A percentile compares a stretch with the other conserved stretches of the same genome.
Evolutionary conservation across 345 rosid species (phyloP).

Genomic region (Iberis pinnata): DNA sequence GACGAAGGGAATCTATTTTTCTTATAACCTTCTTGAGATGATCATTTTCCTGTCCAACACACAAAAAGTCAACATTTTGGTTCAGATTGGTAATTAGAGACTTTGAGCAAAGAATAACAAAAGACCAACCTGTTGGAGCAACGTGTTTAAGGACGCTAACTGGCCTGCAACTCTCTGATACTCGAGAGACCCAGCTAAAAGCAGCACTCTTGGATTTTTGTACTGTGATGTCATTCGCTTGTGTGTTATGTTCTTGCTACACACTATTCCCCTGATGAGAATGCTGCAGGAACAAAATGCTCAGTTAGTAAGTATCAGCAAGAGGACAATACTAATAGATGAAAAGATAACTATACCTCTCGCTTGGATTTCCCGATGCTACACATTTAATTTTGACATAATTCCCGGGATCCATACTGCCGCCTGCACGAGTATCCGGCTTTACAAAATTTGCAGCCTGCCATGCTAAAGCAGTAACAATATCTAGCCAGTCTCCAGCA

Average conservation of each 20-base stretch:
- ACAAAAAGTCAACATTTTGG: conserved; percentile 13
- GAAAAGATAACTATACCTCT: conserved; percentile 44
- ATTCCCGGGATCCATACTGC: conserved; percentile 96
- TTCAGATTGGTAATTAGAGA: conserved; percentile 1
- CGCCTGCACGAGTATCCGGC: conserved; percentile 95
- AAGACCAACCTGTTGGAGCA: conserved; percentile 70
- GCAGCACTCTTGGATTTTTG: conserved; percentile 78
- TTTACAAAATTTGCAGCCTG: conserved; percentile 93
- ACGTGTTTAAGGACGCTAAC: conserved; percentile 80
- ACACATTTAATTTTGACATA: conserved; percentile 95
- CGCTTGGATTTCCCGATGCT: conserved; percentile 73
- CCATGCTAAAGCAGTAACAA: conserved; percentile 74
- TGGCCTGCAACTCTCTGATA: conserved; percentile 72
- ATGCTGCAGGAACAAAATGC: conserved; percentile 44
- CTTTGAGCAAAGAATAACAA: conserved; percentile 4
- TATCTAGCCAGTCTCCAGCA: conserved; percentile 71
- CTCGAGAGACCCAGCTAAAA: conserved; percentile 91
- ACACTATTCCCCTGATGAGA: conserved; percentile 78
- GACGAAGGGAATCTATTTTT: conserved; percentile 83
- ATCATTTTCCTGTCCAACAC: conserved; percentile 63
- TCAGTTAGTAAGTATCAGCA: neutral
- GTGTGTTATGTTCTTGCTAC: conserved; percentile 95
- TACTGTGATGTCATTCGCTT: conserved; percentile 98
- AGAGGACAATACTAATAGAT: neutral
- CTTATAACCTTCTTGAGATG: conserved; percentile 74